Base-by-base conservation (phyloP, 106 monocot species). In the Apostasia shenzhenica region DNA sequence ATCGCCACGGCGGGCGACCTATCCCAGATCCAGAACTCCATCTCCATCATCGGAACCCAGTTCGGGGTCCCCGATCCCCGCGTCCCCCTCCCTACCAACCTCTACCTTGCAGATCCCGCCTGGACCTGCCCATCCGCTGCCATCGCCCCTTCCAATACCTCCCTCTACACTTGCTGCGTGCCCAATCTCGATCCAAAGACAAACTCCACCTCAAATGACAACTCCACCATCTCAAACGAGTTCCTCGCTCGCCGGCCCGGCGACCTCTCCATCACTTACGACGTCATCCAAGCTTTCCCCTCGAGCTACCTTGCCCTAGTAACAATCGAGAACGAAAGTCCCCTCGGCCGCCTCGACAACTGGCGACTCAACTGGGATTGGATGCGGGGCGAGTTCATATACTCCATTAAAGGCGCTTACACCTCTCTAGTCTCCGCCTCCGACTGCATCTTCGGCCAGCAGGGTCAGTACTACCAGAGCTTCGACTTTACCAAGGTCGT, bases 351-450 rank as follows among this genome's bases (percentile, higher is more conserved):
- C 67, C 90, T 99, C 14, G 99, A 99, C 68, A 86, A 85, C 73
- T 97, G 92, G 97, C 76, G 58, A 59, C 82, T 97, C 51, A 77
- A 80, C 3, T 97, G 92, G 97, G 59, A 82, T 14, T 97, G 97
- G 97, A 79, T 54, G 72, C 71, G 75, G 3, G 75, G 76, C 4
- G 92, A 97, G 86, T 92, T 92, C 75, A 87, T 97, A 56, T 61
- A 52, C 75, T 66, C 75, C 66, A 81, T 84, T n/a, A 78, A 55
- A 54, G 92, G 92, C 44, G 89, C 92, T 1, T 81, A 85, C 65
- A 71, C 97, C 0, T 39, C 74, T n/a, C 14, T 79, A 10, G 41
- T 60, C 49, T 79, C 80, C 70, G 11, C 67, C 41, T 63, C 77
- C 44, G 77, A 84, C 39, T 97, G 97, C 75, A 79, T 97, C 44